Evolutionary conservation across 495 filamentous ascomycete genomes (phyloP).

Genomic region (Choiromyces venosus): DNA sequence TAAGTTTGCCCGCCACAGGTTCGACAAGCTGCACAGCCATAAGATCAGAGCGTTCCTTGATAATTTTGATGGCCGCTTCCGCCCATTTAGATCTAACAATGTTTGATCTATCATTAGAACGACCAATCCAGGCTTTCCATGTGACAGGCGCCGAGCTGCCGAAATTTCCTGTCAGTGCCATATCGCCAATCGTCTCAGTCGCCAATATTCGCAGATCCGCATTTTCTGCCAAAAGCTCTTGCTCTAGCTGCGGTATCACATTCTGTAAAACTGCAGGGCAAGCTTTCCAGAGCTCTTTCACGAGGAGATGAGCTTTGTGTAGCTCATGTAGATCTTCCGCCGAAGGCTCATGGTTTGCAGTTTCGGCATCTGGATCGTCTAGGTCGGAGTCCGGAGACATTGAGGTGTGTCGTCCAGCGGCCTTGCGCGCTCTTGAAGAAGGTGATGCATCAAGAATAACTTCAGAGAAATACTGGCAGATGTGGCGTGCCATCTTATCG

Average conservation of each 20-base stretch:
- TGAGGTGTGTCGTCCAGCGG: constrained; percentile 29
- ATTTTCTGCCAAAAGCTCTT: constrained; percentile 85
- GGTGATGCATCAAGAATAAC: constrained; percentile 84
- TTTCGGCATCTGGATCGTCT: constrained; percentile 69
- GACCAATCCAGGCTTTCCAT: constrained; percentile 52
- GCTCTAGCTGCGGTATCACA: constrained; percentile 89
- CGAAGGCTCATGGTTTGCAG: constrained; percentile 51
- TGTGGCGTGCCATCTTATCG: constrained; percentile 87
- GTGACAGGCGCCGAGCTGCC: constrained; percentile 33
- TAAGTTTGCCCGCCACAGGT: constrained; percentile 70
- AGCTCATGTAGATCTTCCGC: constrained; percentile 83
- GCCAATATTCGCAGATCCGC: constrained; percentile 76
- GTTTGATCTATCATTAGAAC: constrained; percentile 75
- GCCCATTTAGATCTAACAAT: constrained; percentile 79
- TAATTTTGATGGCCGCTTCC: constrained; percentile 73
- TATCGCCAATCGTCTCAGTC: constrained; percentile 88
- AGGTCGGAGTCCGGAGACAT: constrained; percentile 49
- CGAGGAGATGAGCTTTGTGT: constrained; percentile 77
- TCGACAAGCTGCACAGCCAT: constrained; percentile 54
- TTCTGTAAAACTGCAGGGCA: constrained; percentile 83
- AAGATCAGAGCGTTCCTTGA: constrained; percentile 44
- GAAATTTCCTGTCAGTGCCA: constrained; percentile 46
- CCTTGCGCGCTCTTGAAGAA: constrained; percentile 26
- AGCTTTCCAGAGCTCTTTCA: constrained; percentile 91
- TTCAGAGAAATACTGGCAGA: constrained; percentile 95